Evolutionary conservation across 169 alveolate species (phyloP), one percentile per base, ranked within the genome.

Genomic region (Cryptosporidium sp.): DNA sequence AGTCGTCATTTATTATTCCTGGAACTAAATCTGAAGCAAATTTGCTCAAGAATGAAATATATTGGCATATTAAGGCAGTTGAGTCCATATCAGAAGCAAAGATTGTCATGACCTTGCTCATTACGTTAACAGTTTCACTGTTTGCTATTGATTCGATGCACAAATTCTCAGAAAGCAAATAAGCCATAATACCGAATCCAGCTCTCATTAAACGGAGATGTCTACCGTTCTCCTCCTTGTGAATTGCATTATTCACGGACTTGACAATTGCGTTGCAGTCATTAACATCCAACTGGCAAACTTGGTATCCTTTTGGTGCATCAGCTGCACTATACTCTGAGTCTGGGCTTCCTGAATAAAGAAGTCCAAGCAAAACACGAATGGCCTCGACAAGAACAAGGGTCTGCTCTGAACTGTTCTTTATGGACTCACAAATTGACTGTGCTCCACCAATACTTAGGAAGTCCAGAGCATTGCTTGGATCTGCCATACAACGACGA

Each of bases 381-480:
- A 92, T 91, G n/a, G 95, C 96, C 85, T 96, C 98, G 61, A 96
- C 92, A 86, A 96, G 89, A 16, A 96, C 95, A 69, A 94, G 92
- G 45, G 97, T 94, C 67, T 94, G 96, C 41, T 65, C 89, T 16
- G 89, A 80, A 35, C 89, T 62, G 31, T 80, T 80, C 45, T 94
- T 93, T 26, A 94, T 94, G 2, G 97, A 93, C 73, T 94, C 93
- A 84, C 93, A 85, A 58, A 94, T 86, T 39, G 96, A 86, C 29
- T 96, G 93, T 3, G 96, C 93, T 31, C 98, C 98, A 29, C 97
- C 98, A 70, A 93, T 93, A 43, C 95, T 93, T 91, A 97, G 94
- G 84, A 95, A 95, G 71, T 94, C 96, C 69, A 94, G 93, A 7
- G 97, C 98, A 86, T 95, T 94, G 65, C 94, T 97, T 58, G 95